A percentile compares a stretch with the other conserved stretches of the same genome.
phyloP scores from a whole-genome alignment of 208 protist genomes.

The Plasmodiophora brassicae region DNA sequence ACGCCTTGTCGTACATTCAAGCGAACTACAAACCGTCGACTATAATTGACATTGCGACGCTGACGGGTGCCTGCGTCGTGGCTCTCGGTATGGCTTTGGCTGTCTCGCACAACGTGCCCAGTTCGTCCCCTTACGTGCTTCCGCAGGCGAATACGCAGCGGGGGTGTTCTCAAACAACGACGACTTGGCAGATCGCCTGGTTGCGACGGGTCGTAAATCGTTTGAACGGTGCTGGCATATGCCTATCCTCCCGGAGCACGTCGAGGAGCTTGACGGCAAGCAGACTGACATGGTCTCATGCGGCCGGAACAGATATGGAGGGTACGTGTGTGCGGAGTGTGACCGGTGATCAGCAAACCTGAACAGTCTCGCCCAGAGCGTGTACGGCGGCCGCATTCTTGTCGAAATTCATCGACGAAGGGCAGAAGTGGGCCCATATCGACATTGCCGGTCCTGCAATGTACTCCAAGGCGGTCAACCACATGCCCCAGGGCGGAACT shows the following conservation, averaged over 20 bases:
- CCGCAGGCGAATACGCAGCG: neutral
- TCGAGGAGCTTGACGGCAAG: neutral
- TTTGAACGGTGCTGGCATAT: constrained; percentile 12
- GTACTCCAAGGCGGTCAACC: neutral
- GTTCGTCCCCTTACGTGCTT: neutral
- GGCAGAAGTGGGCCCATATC: neutral
- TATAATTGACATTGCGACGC: neutral
- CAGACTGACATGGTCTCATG: neutral
- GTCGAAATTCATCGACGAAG: neutral
- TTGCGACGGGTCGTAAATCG: neutral
- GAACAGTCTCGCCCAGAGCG: neutral
- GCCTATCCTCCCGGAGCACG: constrained; percentile 19
- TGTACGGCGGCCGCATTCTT: neutral
- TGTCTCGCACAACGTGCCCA: neutral
- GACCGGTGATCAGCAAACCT: no score
- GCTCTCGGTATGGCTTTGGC: neutral
- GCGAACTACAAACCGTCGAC: neutral
- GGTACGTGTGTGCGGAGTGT: no score
- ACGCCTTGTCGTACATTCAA: constrained; percentile 19
- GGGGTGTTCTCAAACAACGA: constrained; percentile 28
- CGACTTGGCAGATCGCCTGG: neutral
- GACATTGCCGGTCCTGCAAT: constrained; percentile 19
- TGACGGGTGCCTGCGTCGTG: neutral
- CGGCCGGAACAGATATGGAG: neutral
- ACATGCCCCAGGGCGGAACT: constrained; percentile 13